Evolutionary conservation across 345 rosid species (phyloP).

Genomic region (Populus ilicifolia): DNA sequence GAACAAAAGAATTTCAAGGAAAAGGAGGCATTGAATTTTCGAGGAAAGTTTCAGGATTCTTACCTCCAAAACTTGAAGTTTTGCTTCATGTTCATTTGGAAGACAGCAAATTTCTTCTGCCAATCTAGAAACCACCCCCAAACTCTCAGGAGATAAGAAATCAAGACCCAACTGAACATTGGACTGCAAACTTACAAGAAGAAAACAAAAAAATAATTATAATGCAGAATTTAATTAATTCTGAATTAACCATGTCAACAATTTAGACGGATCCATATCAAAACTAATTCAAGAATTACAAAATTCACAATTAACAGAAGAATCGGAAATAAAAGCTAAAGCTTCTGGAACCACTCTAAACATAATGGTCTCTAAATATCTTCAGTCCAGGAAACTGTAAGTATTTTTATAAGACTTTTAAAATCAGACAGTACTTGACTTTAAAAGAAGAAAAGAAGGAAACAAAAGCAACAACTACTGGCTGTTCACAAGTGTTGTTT

Average conservation of each 20-base stretch:
- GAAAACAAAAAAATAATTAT: neutral
- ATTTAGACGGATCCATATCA: neutral
- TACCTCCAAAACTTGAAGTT: constrained; percentile 87
- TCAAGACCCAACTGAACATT: constrained; percentile 84
- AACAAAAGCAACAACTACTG: neutral
- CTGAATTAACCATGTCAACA: neutral
- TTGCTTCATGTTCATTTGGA: constrained; percentile 81
- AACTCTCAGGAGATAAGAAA: constrained; percentile 89
- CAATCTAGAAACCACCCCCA: constrained; percentile 68
- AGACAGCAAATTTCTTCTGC: constrained; percentile 82
- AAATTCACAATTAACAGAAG: neutral
- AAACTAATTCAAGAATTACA: neutral
- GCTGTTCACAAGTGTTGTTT: neutral
- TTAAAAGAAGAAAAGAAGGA: neutral
- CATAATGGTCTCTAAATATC: too few relatives aligned
- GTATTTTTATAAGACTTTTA: neutral
- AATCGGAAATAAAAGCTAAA: neutral
- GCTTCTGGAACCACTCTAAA: neutral
- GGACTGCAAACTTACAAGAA: constrained; percentile 52
- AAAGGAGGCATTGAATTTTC: constrained; percentile 15
- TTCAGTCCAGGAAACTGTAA: neutral
- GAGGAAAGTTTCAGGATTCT: constrained; percentile 20
- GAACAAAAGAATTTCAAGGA: neutral
- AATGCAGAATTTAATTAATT: neutral
- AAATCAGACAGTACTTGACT: neutral